phyloP scores from a whole-genome alignment of 805 yeast species.

The Candida nonsorbophila region DNA sequence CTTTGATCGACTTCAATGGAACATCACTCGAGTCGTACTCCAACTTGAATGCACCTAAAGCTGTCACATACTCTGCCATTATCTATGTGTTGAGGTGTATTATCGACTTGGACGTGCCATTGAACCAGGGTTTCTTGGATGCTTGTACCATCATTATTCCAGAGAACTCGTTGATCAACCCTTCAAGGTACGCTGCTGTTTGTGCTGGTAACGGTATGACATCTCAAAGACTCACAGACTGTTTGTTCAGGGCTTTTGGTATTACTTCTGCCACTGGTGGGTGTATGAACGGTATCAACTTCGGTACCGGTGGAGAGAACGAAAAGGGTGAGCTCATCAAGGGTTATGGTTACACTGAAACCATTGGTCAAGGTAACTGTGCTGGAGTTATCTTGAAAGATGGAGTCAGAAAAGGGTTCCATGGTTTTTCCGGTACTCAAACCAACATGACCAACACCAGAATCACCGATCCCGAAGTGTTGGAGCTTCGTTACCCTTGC shows the following conservation, averaged over 20 bases:
- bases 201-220: slow-evolving; percentile 17
- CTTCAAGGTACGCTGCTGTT: slow-evolving; percentile 14
- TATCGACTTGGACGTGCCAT: slow-evolving; percentile 79
- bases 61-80: slow-evolving; percentile 82
- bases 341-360: slow-evolving; percentile 14
- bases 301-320: slow-evolving; percentile 14
- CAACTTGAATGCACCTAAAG: slow-evolving; percentile 81
- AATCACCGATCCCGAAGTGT: slow-evolving; percentile 15
- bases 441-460: slow-evolving; percentile 38
- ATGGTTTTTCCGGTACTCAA: slow-evolving; percentile 30
- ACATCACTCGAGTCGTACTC: slow-evolving; percentile 18
- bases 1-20: slow-evolving; percentile 21
- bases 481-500: slow-evolving; percentile 14
- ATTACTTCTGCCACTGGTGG: slow-evolving; percentile 15
- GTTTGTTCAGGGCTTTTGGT: slow-evolving; percentile 16
- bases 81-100: slow-evolving; percentile 79
- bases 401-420: slow-evolving; percentile 9
- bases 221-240: slow-evolving; percentile 16
- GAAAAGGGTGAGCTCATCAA: slow-evolving; percentile 10
- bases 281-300: slow-evolving; percentile 16
- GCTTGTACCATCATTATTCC: slow-evolving; percentile 12
- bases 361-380: slow-evolving; percentile 14
- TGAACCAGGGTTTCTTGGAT: slow-evolving; percentile 42
- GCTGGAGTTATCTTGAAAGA: slow-evolving; percentile 11
- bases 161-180: slow-evolving; percentile 12